Conservation (phyloP, 1,284 basidiomycete genomes). For the Chiua sp. region DNA sequence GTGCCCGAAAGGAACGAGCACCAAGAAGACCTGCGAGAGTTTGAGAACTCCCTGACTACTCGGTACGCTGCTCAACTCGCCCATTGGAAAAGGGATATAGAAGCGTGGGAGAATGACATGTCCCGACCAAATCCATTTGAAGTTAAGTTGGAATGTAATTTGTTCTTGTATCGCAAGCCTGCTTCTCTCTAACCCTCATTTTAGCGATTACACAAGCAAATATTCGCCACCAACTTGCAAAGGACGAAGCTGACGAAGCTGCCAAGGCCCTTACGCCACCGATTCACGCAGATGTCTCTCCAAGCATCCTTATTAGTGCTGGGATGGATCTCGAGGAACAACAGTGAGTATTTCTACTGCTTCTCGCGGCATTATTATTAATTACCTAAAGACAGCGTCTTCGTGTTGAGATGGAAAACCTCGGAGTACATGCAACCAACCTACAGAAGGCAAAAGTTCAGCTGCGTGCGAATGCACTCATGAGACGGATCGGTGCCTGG, state of each 20-base stretch:
- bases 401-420: neutral
- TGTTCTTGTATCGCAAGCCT: too few relatives aligned
- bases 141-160: neutral
- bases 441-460: neutral
- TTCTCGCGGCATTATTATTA: too few relatives aligned
- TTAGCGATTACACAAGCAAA: slow-evolving; percentile 1
- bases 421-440: neutral
- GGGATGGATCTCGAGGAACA: slow-evolving; percentile 5
- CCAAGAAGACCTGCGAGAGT: neutral
- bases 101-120: slow-evolving; percentile 1
- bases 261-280: too few relatives aligned
- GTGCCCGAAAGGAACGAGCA: neutral
- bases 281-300: neutral
- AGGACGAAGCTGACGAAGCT: neutral
- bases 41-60: neutral
- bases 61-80: neutral
- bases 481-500: neutral
- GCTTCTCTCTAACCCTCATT: neutral
- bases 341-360: slow-evolving; percentile 2
- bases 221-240: neutral
- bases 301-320: neutral
- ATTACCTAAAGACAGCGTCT: too few relatives aligned
- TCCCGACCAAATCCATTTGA: neutral
- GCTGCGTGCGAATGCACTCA: neutral
- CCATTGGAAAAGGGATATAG: neutral